Evolutionary conservation across 2,329 filamentous ascomycete genomes (phyloP), one percentile per base, ranked within the genome.

Genomic region (Sclerotinia glacialis): DNA sequence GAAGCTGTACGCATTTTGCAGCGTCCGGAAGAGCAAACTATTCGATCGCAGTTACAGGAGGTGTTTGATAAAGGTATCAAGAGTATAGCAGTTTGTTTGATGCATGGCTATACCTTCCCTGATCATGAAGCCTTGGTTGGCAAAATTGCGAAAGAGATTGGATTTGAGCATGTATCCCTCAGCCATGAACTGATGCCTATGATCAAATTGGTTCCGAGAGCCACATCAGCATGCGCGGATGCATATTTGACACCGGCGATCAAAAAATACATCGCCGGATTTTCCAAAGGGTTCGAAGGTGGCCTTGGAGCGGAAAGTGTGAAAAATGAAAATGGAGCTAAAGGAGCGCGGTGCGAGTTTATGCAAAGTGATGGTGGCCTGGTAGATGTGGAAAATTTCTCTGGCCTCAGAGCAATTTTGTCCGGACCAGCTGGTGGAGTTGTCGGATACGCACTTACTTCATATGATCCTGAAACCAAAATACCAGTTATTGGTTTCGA

Each of bases 401-500:
- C 91, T 0, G 93, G 93, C 0, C 80, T 97, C 5, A 88, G 89
- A 72, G 92, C 92, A 2, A 96, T 97, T 67, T 77, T 97, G 2
- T 96, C 92, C 0, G 93, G 93, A 0, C 93, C 93, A 1, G 93
- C 93, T n/a, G 93, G 93, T 42, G 93, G 93, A 50, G 93, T 97
- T 0, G 93, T 97, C 0, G 93, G 93, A 5, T 97, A 97, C 77
- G 93, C 93, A 23, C 86, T 94, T 26, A 97, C 94, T 0, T 95
- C 90, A 1, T 97, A 95, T 76, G 93, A 97, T 71, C 84, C 89
- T 0, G 82, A 89, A 61, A 95, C 92, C 5, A 91, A 88, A 75
- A 92, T 86, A 0, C 92, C 93, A 0, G 90, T 97, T 5, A 97
- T 97, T 73, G 93, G 93, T 0, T 97, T 97, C 74, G 93, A 97